Evolutionary conservation across 345 rosid genomes (phyloP), one percentile per base, ranked within the genome.

Genomic region (Trapa bicornis): DNA sequence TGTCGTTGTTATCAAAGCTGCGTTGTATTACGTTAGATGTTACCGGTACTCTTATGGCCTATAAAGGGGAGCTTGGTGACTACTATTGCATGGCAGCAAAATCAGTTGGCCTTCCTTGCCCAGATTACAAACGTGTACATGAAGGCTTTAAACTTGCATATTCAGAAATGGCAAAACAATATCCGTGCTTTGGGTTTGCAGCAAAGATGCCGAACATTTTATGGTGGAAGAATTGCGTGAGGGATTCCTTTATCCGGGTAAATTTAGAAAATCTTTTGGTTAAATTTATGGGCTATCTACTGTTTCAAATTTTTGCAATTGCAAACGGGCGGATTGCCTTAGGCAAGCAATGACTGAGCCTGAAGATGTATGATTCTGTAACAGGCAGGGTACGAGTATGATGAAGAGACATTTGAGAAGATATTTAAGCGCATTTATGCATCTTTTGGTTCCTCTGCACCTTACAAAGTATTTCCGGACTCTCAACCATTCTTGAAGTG

Each of bases 71-170:
- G 79, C 97, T 94, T 67, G 99, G 99, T 67, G 97, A 94, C 81
- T 94, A 91, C 80, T 94, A 91, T 62, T 94, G 99, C 79, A 94
- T 94, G 99, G 99, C 97, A 61, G 97, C 99, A 72, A 94, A 94
- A 80, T 79, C 99, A 29, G 82, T 78, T 67, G 99, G 99, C 63
- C 78, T 83, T 42, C 95, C 95, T 36, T 94, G 99, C 77, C 99
- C 99, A 33, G 96, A 94, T 75, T 94, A 94, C 69, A 88, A 87
- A 71, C 84, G 95, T 0, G 76, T 94, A 56, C 99, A 94, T 66
- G 85, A 87, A 81, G 97, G 99, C 69, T 94, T 94, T 73, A 89
- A 91, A 69, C 71, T 84, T 73, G 97, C 99, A 52, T 94, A 94
- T 45, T 80, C 89, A 33, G 95, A 91, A 22, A 94, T 91, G 97